Conservation (phyloP, 176 grass and related monocot species). For the Oryza longistaminata region DNA sequence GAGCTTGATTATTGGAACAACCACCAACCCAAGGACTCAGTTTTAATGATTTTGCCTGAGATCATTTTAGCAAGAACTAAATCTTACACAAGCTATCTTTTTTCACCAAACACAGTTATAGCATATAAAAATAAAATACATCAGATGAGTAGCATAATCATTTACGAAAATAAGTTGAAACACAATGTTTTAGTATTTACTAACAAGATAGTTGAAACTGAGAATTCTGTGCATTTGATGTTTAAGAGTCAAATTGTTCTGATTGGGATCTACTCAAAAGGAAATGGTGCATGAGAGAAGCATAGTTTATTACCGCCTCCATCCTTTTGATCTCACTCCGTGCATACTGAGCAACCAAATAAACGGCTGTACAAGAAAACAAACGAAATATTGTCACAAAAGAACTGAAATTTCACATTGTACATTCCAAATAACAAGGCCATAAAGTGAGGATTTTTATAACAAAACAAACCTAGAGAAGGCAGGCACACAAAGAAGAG, state of each 20-base stretch:
- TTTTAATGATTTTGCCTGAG: conserved; percentile 11
- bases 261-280: neutral
- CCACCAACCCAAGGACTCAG: neutral
- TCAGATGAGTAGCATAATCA: neutral
- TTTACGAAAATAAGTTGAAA: conserved; percentile 14
- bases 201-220: conserved; percentile 12
- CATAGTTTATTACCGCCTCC: conserved; percentile 66
- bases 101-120: neutral
- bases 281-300: conserved; percentile 4
- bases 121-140: neutral
- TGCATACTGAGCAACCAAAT: conserved; percentile 82
- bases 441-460: conserved; percentile 19
- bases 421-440: neutral
- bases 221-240: neutral
- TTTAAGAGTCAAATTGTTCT: conserved; percentile 10
- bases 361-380: conserved; percentile 67
- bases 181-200: neutral
- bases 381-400: conserved; percentile 16
- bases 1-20: neutral
- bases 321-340: conserved; percentile 85
- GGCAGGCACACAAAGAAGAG: conserved; percentile 93
- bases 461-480: conserved; percentile 68
- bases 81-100: conserved; percentile 25
- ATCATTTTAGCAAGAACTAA: neutral
- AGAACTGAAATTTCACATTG: neutral